These are phyloP conservation scores for Cystofilobasidium ferigula DNA, from an alignment of 768 basidiomycete genomes.

Conservation along the genomic window DNA sequence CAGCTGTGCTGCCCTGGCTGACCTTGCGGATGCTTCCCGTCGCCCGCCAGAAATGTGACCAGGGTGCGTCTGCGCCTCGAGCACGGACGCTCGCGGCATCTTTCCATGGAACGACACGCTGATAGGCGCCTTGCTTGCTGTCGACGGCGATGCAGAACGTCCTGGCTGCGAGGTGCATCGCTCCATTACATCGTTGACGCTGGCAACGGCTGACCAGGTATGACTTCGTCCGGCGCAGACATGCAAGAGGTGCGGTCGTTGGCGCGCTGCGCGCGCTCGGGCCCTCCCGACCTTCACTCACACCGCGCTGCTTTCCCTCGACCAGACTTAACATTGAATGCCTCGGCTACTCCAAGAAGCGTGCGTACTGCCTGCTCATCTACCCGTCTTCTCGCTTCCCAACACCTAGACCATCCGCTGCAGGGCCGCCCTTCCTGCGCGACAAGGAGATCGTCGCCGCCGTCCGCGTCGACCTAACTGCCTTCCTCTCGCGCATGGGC, in stretches of 20 bases:
- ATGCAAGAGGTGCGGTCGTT: background rate
- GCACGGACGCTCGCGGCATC: too few species aligned
- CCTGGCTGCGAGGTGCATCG: background rate
- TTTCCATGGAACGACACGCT: too few species aligned
- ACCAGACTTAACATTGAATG: background rate
- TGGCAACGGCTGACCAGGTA: background rate
- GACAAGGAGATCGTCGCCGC: background rate
- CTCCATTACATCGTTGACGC: background rate
- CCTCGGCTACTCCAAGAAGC: background rate
- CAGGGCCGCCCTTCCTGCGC: background rate
- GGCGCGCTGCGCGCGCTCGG: background rate
- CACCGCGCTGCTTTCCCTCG: background rate
- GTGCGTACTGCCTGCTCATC: background rate
- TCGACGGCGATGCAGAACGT: background rate
- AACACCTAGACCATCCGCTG: too few species aligned
- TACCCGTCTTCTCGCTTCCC: too few species aligned
- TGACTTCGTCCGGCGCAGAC: background rate
- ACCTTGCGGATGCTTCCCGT: background rate
- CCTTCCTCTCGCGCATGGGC: background rate
- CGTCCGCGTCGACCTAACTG: background rate
- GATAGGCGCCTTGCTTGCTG: background rate
- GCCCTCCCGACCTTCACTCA: background rate
- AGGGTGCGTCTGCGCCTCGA: background rate
- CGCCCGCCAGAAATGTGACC: background rate
- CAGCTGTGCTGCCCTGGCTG: background rate